Conservation (phyloP, 2,329 filamentous ascomycete species). For the Malbranchea zuffiana region DNA sequence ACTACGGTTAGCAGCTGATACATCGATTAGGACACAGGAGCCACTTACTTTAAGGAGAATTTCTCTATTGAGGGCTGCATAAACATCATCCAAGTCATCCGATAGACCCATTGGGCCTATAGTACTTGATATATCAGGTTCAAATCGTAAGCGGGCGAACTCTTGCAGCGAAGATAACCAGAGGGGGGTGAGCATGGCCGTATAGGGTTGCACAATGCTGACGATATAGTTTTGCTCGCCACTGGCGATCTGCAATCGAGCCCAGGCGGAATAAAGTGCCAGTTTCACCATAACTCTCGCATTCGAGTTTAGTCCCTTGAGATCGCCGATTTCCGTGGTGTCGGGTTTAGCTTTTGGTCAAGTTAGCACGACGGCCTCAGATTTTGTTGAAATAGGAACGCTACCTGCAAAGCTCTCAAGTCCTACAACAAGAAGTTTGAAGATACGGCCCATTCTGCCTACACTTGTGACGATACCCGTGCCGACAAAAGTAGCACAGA, state of each 20-base stretch:
- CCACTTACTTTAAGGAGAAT: constrained; percentile 60
- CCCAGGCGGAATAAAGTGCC: constrained; percentile 94
- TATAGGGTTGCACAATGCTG: constrained; percentile 80
- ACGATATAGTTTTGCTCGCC: constrained; percentile 81
- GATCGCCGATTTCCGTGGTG: constrained; percentile 78
- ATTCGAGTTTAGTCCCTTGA: constrained; percentile 87
- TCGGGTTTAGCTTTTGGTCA: constrained; percentile 52
- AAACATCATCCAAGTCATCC: constrained; percentile 83
- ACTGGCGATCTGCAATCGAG: constrained; percentile 89
- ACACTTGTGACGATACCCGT: constrained; percentile 96
- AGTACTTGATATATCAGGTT: constrained; percentile 92
- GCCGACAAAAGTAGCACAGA: constrained; percentile 95
- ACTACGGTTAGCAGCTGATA: neutral
- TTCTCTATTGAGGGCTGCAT: constrained; percentile 86
- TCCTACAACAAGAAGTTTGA: constrained; percentile 82
- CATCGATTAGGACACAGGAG: neutral
- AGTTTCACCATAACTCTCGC: constrained; percentile 98
- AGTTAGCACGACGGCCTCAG: constrained; percentile 11
- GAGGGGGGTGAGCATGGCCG: constrained; percentile 77
- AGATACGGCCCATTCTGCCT: constrained; percentile 95
- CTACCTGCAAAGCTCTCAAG: constrained; percentile 81
- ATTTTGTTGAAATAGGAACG: neutral
- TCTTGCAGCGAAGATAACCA: constrained; percentile 91
- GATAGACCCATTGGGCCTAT: constrained; percentile 70
- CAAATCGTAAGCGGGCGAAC: constrained; percentile 84